Conservation (phyloP, 2,329 filamentous ascomycete species). For the Colletotrichum liaoningense region DNA sequence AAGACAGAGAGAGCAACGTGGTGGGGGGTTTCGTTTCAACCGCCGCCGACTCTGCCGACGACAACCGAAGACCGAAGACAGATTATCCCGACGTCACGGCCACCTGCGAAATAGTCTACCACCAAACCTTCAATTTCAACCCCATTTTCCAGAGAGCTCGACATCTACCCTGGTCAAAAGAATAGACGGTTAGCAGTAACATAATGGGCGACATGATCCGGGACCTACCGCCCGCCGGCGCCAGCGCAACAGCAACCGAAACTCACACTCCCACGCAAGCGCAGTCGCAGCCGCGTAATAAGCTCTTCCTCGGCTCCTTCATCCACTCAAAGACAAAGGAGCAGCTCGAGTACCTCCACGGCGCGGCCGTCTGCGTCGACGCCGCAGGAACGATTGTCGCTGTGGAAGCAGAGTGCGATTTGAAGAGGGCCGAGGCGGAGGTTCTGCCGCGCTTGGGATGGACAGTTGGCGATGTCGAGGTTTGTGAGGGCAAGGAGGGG, state of each 20-base stretch:
- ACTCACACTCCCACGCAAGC: background rate
- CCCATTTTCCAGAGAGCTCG: background rate
- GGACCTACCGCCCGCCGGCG: constrained; percentile 17
- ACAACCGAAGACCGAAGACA: constrained; percentile 1
- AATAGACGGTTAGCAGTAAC: background rate
- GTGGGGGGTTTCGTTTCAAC: background rate
- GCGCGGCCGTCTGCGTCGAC: constrained; percentile 64
- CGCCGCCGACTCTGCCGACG: constrained; percentile 1
- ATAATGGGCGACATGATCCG: constrained; percentile 34
- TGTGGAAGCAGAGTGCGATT: constrained; percentile 51
- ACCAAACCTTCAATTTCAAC: background rate
- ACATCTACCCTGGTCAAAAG: background rate
- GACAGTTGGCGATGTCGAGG: constrained; percentile 50
- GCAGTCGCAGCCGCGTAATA: constrained; percentile 41
- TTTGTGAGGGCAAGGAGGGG: constrained; percentile 53
- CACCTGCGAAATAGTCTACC: background rate
- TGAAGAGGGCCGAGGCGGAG: constrained; percentile 44
- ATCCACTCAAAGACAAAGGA: constrained; percentile 62
- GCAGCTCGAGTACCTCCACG: constrained; percentile 63
- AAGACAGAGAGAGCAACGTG: background rate
- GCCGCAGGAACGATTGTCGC: constrained; percentile 60
- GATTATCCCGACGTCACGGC: background rate
- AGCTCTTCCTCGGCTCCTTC: constrained; percentile 67
- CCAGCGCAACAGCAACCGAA: background rate
- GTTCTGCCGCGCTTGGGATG: constrained; percentile 59